phyloP scores from a whole-genome alignment of 306 rosid genomes.

The Corylus americana region DNA sequence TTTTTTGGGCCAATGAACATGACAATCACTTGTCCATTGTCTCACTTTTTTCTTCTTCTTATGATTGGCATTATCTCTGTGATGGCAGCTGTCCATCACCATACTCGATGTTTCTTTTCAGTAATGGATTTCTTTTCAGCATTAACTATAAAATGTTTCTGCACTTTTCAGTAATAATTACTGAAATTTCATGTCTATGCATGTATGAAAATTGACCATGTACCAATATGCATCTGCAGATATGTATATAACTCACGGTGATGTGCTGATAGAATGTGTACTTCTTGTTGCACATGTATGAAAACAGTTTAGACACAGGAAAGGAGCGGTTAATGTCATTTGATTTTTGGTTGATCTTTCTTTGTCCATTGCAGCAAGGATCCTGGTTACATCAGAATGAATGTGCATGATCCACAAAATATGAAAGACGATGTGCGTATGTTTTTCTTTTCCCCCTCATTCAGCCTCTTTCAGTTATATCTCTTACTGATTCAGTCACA shows the following conservation, averaged over 20 bases:
- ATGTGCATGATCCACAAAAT: slow-evolving; percentile 57
- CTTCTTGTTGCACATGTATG: slow-evolving; percentile 19
- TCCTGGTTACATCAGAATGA: slow-evolving; percentile 88
- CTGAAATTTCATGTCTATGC: not conserved
- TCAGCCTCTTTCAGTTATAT: not conserved
- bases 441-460: not conserved
- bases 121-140: not conserved
- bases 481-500: not conserved
- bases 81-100: not conserved
- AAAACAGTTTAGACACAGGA: not conserved
- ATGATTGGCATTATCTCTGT: not conserved
- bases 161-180: not conserved
- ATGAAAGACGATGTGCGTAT: slow-evolving; percentile 86
- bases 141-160: not conserved
- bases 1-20: not conserved
- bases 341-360: slow-evolving; percentile 23
- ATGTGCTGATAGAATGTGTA: slow-evolving; percentile 7
- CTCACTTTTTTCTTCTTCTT: not conserved
- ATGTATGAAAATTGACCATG: not conserved
- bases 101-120: not conserved
- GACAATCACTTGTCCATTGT: not conserved
- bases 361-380: slow-evolving; percentile 71
- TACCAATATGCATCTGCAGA: not conserved
- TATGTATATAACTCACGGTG: slow-evolving; percentile 1
- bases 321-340: slow-evolving; percentile 16